Base-by-base conservation (phyloP, 2,329 filamentous ascomycete species). In the Cordyceps farinosa region DNA sequence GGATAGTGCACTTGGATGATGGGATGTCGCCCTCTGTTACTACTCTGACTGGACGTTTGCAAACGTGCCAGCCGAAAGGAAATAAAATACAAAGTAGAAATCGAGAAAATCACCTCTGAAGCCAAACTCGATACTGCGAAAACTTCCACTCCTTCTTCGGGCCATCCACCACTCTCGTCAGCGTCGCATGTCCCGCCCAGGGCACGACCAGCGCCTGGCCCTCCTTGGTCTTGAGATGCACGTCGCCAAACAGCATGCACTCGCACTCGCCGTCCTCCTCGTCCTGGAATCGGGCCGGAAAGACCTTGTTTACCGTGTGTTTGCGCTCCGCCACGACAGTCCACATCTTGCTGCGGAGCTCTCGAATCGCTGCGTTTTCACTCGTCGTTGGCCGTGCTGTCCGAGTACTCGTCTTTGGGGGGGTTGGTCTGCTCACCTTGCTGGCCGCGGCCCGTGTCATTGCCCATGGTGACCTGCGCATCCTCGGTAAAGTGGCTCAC, bases 301-400 rank as follows among this genome's bases (percentile, higher is more conserved):
- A 81, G 8, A 80, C 76, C 67, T 78, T 78, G 36, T 67, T 67
- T 32, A 79, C 73, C 2, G 67, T 74, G 69, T 82, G 80, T 64
- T 69, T 77, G 45, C 80, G 72, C 44, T 73, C 70, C 62, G 69
- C 67, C 27, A 80, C 75, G 27, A 69, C 66, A 13, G 77, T 72
- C 79, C 80, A 80, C 80, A 82, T 82, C 30, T 73, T 69, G 22
- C 66, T 65, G 42, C 80, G 75, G 34, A 82, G 66, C 47, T 69
- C 69, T 4, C 73, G 73, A 54, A 82, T 78, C 45, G 78, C 80
- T 82, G 30, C 6, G 36, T 44, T 2, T 11, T 54, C 5, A 6
- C 30, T 29, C 6, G 15, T 32, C 29, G 50, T 47, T 29, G 8
- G 34, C 11, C 5, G 13, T 36, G 40, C 11, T 13, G 5, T 38